Evolutionary conservation across 2,329 filamentous ascomycete genomes (phyloP).

Genomic region (Diaporthe humulicola): DNA sequence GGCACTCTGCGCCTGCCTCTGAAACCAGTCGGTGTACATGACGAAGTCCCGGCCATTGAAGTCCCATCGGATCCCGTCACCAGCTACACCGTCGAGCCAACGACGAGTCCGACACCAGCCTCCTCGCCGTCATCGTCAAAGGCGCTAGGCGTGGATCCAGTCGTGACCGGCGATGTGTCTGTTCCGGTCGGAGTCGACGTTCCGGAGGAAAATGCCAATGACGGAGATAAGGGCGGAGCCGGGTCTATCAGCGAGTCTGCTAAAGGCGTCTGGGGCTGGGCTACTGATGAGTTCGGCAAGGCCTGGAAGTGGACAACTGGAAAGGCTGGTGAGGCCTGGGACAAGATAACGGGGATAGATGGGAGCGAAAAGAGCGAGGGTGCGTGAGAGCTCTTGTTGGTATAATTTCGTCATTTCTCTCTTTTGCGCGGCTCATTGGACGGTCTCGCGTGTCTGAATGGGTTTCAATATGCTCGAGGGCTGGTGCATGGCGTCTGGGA

Average conservation of each 20-base stretch:
- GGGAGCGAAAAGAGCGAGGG: neutral
- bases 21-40: slow-evolving; percentile 73
- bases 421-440: neutral
- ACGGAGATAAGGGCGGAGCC: slow-evolving; percentile 46
- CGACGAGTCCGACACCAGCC: slow-evolving; percentile 28
- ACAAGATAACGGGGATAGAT: slow-evolving; percentile 53
- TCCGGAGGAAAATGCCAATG: slow-evolving; percentile 40
- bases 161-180: slow-evolving; percentile 43
- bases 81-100: slow-evolving; percentile 42
- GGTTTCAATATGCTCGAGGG: slow-evolving; percentile 9
- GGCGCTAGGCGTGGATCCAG: slow-evolving; percentile 40
- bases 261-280: slow-evolving; percentile 64
- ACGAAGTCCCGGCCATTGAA: slow-evolving; percentile 60
- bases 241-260: slow-evolving; percentile 47
- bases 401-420: neutral
- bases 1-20: slow-evolving; percentile 84
- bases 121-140: slow-evolving; percentile 26
- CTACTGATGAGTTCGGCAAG: slow-evolving; percentile 61
- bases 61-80: slow-evolving; percentile 67
- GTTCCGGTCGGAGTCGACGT: slow-evolving; percentile 44
- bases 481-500: slow-evolving; percentile 17
- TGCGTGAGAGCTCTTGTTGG: neutral
- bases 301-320: slow-evolving; percentile 64
- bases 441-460: neutral
- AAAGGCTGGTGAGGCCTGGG: slow-evolving; percentile 61